A percentile compares a stretch with the other conserved stretches of the same genome.
These are phyloP conservation scores for Fagopyrum esculentum DNA, from an alignment of 148 eudicot genomes.

Conservation along the genomic window DNA sequence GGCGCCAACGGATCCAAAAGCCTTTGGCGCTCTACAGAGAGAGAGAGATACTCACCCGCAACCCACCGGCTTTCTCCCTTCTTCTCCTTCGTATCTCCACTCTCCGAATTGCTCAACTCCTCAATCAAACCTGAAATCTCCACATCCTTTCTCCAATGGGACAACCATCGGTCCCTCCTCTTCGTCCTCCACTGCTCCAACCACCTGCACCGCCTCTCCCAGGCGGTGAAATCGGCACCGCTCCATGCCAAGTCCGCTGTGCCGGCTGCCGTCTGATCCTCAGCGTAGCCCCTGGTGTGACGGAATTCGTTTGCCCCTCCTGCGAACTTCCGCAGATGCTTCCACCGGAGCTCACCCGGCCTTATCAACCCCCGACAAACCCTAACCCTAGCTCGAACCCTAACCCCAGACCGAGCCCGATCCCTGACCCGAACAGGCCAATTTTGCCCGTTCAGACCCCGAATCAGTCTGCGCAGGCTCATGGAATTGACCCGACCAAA, in stretches of 20 bases:
- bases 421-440: conserved; percentile 8
- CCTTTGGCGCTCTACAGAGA: conserved; percentile 14
- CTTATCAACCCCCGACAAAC: conserved; percentile 19
- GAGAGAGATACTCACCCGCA: conserved; percentile 7
- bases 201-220: conserved; percentile 20
- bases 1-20: conserved; percentile 15
- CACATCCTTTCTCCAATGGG: conserved; percentile 1
- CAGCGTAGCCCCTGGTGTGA: conserved; percentile 53
- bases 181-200: conserved; percentile 18
- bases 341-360: conserved; percentile 33
- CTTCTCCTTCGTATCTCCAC: conserved; percentile 3
- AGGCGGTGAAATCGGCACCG: conserved; percentile 17
- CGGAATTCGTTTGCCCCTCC: conserved; percentile 78
- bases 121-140: neutral
- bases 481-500: conserved; percentile 80
- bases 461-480: conserved; percentile 39
- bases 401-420: conserved; percentile 27
- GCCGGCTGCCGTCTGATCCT: conserved; percentile 82
- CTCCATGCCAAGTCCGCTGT: conserved; percentile 72
- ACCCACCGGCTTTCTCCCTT: conserved; percentile 10
- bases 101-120: neutral
- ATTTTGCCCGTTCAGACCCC: conserved; percentile 34
- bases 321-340: conserved; percentile 88
- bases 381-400: conserved; percentile 31
- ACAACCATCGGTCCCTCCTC: conserved; percentile 30